A percentile compares a stretch with the other conserved stretches of the same genome.
phyloP scores from a whole-genome alignment of 139 green algal genomes.

The Pleodorina starrii region DNA sequence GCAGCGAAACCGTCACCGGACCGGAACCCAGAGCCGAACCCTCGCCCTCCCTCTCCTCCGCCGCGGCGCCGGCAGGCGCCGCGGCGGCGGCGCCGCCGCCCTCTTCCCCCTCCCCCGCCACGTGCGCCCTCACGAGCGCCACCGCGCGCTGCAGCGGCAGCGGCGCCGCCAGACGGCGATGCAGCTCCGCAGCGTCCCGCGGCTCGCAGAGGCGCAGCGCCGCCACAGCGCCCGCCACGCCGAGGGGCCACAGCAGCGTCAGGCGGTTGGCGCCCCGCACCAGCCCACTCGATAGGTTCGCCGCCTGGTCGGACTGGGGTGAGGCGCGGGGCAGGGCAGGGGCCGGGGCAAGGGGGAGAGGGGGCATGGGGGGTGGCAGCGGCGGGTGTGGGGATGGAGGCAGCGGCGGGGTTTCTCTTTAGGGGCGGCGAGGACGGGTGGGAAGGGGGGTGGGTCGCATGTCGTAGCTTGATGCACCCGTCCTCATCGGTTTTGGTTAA shows the following conservation, averaged over 20 bases:
- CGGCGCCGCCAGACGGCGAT: slow-evolving; percentile 22
- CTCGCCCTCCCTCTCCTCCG: not conserved
- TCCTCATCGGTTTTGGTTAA: too few relatives aligned
- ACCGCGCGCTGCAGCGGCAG: not conserved
- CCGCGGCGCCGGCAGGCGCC: not conserved
- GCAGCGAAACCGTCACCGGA: slow-evolving; percentile 11
- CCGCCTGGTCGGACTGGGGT: slow-evolving; percentile 15
- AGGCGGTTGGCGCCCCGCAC: slow-evolving; percentile 23
- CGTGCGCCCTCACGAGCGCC: not conserved
- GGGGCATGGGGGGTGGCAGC: not conserved
- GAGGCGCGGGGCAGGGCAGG: too few relatives aligned
- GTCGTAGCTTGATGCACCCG: too few relatives aligned
- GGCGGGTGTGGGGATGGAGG: not conserved
- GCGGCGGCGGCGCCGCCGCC: not conserved
- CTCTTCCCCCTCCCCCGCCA: not conserved
- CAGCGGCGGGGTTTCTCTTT: too few relatives aligned
- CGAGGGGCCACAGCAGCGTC: slow-evolving; percentile 33
- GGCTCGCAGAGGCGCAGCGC: slow-evolving; percentile 31
- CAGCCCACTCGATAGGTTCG: not conserved
- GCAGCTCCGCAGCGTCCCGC: not conserved
- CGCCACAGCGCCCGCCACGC: slow-evolving; percentile 27
- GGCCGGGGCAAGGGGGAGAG: not conserved
- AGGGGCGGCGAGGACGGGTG: too few relatives aligned
- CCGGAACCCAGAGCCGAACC: not conserved
- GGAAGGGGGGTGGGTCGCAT: too few relatives aligned